Evolutionary conservation across 345 rosid genomes (phyloP).

Genomic region (Linum trigynum): DNA sequence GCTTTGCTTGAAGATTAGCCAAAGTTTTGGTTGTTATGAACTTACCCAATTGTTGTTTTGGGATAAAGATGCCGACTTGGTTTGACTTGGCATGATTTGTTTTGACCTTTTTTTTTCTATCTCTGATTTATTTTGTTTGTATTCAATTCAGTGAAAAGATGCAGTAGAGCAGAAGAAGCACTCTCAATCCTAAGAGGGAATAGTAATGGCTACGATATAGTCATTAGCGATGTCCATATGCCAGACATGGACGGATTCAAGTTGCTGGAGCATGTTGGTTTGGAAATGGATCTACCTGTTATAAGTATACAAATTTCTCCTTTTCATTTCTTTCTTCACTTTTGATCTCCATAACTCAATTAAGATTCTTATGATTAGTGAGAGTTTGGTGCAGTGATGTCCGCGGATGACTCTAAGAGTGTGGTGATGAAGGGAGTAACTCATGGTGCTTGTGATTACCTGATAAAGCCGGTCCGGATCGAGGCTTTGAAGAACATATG

Average conservation of each 20-base stretch:
- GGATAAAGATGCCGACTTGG: neutral
- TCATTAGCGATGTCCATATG: conserved; percentile 30
- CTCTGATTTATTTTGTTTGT: conserved; percentile 20
- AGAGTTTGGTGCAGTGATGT: conserved; percentile 27
- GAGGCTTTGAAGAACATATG: conserved; percentile 30
- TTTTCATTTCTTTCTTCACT: too few relatives aligned
- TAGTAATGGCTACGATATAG: conserved; percentile 22
- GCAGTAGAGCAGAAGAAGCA: conserved; percentile 68
- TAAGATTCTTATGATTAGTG: too few relatives aligned
- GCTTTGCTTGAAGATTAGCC: too few relatives aligned
- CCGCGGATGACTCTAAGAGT: conserved; percentile 24
- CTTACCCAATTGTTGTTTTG: neutral
- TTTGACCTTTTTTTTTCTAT: too few relatives aligned
- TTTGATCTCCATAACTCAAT: neutral
- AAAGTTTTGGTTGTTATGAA: too few relatives aligned
- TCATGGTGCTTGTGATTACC: conserved; percentile 36
- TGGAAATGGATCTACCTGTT: conserved; percentile 32
- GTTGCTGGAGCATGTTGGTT: conserved; percentile 23
- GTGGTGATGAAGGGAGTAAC: conserved; percentile 28
- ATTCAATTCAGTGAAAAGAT: conserved; percentile 61
- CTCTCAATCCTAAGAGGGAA: conserved; percentile 19
- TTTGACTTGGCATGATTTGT: conserved; percentile 7
- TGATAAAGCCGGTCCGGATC: conserved; percentile 29
- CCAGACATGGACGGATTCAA: conserved; percentile 32
- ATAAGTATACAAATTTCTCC: conserved; percentile 17